phyloP scores from a whole-genome alignment of 2,329 filamentous ascomycete genomes.

The Coniochaeta sp. region DNA sequence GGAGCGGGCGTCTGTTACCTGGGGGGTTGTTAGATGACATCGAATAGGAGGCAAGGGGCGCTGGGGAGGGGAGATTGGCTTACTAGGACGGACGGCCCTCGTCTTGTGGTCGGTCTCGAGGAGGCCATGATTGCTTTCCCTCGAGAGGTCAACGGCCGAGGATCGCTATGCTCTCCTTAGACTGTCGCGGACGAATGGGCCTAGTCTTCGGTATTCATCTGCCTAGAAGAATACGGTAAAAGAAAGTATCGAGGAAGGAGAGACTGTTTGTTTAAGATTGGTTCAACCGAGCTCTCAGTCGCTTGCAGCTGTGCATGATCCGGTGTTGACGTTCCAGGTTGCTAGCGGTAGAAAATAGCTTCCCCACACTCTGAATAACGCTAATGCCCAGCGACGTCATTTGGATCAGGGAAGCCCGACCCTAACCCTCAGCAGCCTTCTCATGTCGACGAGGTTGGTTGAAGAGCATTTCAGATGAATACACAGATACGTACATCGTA shows the following conservation, averaged over 20 bases:
- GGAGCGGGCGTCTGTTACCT: constrained; percentile 54
- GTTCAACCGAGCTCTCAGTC: neutral
- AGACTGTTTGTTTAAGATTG: too few species aligned
- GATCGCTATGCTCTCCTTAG: neutral
- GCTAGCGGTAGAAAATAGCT: neutral
- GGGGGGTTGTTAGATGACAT: neutral
- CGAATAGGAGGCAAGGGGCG: neutral
- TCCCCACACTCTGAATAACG: neutral
- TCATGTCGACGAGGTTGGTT: too few species aligned
- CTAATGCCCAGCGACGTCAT: constrained; percentile 15
- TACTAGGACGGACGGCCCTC: constrained; percentile 57
- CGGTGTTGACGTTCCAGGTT: neutral
- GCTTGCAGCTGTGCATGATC: neutral
- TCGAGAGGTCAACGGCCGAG: too few species aligned
- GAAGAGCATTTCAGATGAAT: too few species aligned
- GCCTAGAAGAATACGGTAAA: neutral
- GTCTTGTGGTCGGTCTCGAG: constrained; percentile 29
- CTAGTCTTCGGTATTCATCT: too few species aligned
- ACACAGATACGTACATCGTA: too few species aligned
- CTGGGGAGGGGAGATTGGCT: constrained; percentile 9
- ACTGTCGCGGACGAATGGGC: too few species aligned
- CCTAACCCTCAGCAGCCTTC: too few species aligned
- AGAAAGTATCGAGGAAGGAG: too few species aligned
- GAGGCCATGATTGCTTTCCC: too few species aligned
- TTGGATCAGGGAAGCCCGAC: too few species aligned